Evolutionary conservation across 1,139 yeast genomes (phyloP).

Genomic region (Blastobotrys arbuscula): DNA sequence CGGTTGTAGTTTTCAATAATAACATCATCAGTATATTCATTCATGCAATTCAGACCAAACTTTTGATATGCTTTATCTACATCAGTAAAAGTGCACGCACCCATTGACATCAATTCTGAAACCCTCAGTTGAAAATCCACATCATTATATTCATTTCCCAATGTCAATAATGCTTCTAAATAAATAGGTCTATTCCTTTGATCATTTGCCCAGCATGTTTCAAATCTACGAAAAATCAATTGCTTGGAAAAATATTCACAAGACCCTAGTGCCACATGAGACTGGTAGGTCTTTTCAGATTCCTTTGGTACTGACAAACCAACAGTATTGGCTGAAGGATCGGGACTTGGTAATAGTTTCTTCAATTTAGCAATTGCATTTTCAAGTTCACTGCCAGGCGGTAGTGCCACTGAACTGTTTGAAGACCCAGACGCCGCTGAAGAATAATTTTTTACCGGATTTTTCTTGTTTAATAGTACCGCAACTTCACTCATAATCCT

Average conservation of each 20-base stretch:
- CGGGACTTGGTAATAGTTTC: background rate
- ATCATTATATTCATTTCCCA: constrained; percentile 44
- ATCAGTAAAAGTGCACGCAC: constrained; percentile 60
- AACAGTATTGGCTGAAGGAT: constrained; percentile 4
- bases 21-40: constrained; percentile 19
- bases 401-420: background rate
- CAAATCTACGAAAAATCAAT: constrained; percentile 56
- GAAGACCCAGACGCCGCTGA: background rate
- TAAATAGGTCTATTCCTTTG: constrained; percentile 51
- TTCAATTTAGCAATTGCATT: background rate
- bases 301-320: constrained; percentile 2
- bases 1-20: constrained; percentile 27
- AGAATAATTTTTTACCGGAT: background rate
- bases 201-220: constrained; percentile 50
- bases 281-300: constrained; percentile 15
- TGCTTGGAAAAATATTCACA: constrained; percentile 58
- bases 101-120: constrained; percentile 47
- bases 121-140: constrained; percentile 48
- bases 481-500: background rate
- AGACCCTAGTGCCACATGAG: constrained; percentile 52
- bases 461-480: background rate
- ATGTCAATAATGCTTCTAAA: constrained; percentile 56
- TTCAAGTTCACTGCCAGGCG: background rate
- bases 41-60: constrained; percentile 44
- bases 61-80: constrained; percentile 48